Evolutionary conservation across 2,329 filamentous ascomycete genomes (phyloP), one percentile per base, ranked within the genome.

Genomic region (Nothophoma quercina): DNA sequence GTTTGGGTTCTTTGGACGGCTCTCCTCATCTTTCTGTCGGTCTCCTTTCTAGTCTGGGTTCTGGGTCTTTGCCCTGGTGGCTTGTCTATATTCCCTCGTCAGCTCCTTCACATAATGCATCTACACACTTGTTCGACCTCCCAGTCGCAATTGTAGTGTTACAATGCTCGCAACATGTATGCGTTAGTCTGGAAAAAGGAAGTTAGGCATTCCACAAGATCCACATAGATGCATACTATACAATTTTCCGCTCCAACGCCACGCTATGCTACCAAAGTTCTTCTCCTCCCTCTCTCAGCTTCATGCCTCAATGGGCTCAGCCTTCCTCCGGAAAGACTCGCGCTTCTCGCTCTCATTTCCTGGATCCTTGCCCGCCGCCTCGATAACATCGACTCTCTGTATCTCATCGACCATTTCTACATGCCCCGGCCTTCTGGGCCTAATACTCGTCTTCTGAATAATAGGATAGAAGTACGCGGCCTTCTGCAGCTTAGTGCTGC

Each of bases 381-480:
- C 79, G 33, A 85, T 75, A 55, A 79, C 76, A 62, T 85, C 80
- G 9, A 83, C 74, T 58, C 79, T 77, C 33, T 82, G 69, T 44
- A 70, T 65, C 69, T 80, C 70, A 58, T 78, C 60, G 66, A 73
- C 28, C 70, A 71, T 53, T 61, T 79, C 59, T 63, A 75, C 36
- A 61, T 75, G 58, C 67, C 62, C 67, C 2, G 63, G 83, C 23
- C 79, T 64, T 60, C 77, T 73, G 5, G 78, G 75, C 36, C 78
- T 65, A 39, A 88, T 75, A 18, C 77, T 78, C n/a, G 81, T 81
- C 65, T 82, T 81, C 64, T 82, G 80, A 16, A 81, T 70, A 46
- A 88, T 81, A 0, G 85, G 84, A 56, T 87, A 87, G 67, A 85
- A 85, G 68, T 85, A 88, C 12, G 85, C 85, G 1, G 77, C 85